phyloP scores from a whole-genome alignment of 164 flowering plant species.

The Dillenia suffruticosa region DNA sequence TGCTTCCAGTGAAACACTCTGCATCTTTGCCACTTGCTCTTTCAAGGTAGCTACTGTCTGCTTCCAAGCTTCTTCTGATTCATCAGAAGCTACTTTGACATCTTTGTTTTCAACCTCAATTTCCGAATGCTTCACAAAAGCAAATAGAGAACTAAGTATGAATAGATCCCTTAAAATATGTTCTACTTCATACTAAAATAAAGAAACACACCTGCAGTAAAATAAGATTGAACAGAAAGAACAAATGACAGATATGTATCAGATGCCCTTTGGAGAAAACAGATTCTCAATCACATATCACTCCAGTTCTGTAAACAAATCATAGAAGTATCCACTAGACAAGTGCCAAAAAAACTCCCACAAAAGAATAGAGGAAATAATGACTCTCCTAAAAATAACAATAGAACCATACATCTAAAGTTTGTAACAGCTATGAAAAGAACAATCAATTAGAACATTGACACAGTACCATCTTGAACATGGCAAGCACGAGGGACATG shows the following conservation, averaged over 20 bases:
- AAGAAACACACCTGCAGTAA: not conserved
- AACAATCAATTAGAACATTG: too few relatives aligned
- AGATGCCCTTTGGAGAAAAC: not conserved
- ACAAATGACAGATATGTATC: too few relatives aligned
- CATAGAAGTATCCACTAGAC: not conserved
- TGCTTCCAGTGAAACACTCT: conserved; percentile 74
- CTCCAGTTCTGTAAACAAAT: not conserved
- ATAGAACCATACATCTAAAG: too few relatives aligned
- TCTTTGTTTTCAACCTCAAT: conserved; percentile 53
- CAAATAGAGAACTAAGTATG: not conserved
- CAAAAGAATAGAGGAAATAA: too few relatives aligned
- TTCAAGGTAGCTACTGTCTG: conserved; percentile 59
- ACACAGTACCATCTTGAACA: too few relatives aligned
- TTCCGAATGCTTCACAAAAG: conserved; percentile 48
- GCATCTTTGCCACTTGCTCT: conserved; percentile 78
- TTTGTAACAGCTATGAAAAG: too few relatives aligned
- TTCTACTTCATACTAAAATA: not conserved
- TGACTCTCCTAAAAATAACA: too few relatives aligned
- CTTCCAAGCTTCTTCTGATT: conserved; percentile 73
- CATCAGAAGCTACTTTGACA: conserved; percentile 30
- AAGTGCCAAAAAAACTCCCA: too few relatives aligned
- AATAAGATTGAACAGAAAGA: not conserved
- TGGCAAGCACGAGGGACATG: too few relatives aligned
- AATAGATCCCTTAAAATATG: not conserved
- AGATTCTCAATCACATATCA: not conserved